Percentiles rank a stretch among this genome's conserved stretches.
Evolutionary conservation across 257 asterid genomes (phyloP).

Genomic region (Rhazya stricta): DNA sequence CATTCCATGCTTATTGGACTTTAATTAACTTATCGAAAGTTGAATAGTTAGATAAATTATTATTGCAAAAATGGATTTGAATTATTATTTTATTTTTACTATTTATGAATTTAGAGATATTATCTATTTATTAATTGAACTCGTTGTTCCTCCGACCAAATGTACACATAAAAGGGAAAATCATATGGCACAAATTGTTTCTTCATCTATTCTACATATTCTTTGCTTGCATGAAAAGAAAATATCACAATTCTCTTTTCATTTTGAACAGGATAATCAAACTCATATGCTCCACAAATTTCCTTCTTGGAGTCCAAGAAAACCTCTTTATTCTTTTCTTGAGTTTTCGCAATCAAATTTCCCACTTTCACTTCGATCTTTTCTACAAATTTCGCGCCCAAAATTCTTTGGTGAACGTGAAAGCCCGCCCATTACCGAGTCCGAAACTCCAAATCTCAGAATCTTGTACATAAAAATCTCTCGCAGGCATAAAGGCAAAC

Average conservation of each 20-base stretch:
- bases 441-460: neutral
- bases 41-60: too few relatives aligned
- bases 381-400: conserved; percentile 20
- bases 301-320: too few relatives aligned
- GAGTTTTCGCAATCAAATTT: neutral
- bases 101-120: too few relatives aligned
- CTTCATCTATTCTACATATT: neutral
- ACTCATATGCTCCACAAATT: too few relatives aligned
- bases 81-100: too few relatives aligned
- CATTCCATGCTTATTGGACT: too few relatives aligned
- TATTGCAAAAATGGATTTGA: too few relatives aligned
- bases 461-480: neutral
- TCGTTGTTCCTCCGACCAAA: too few relatives aligned
- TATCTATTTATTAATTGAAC: too few relatives aligned
- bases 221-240: neutral
- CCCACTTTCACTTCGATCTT: neutral
- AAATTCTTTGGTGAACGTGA: neutral
- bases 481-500: conserved; percentile 7
- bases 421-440: conserved; percentile 13
- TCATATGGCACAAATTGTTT: neutral
- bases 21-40: too few relatives aligned
- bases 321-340: neutral
- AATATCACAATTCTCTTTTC: neutral
- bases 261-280: too few relatives aligned
- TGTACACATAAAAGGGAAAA: neutral